Evolutionary conservation across 1,284 basidiomycete genomes (phyloP), one percentile per base, ranked within the genome.

Genomic region (Sanghuangporus sanghuang): DNA sequence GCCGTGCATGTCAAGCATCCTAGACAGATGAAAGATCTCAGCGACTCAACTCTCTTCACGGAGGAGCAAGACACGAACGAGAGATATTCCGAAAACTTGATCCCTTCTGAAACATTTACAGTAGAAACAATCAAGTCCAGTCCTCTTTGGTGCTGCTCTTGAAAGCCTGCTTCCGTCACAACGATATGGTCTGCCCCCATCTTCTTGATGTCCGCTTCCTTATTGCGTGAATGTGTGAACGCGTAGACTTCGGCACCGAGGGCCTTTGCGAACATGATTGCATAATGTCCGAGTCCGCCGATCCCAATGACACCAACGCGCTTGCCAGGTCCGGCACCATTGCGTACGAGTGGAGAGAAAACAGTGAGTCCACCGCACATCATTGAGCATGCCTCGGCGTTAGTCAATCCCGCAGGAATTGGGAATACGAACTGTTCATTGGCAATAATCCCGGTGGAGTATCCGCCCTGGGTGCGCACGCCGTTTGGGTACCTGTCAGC

Each of bases 381-480:
- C 81, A 84, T 81, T 5, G 81, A 77, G 0, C 76, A 75, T 12
- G 75, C 86, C 64, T 84, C 73, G 63, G 81, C 81, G 2, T 82
- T 79, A 39, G 79, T 73, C 62, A 91, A 72, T 9, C 69, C 77
- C 2, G 88, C 81, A 0, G 89, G 89, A 61, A 92, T 83, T 9
- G 82, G 80, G 75, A 90, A 89, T 49, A 88, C 87, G 71, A 87
- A 91, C 65, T 80, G 82, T 69, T 89, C 79, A 68, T 89, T 82
- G 0, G 83, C 85, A 55, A 87, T 83, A 66, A 89, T 83, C 66
- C 80, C 82, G 39, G 83, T 86, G 3, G 84, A 80, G 75, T 88
- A 90, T 6, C 90, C 89, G 61, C 84, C 85, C 64, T 81, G 77
- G 61, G 79, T 77, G 69, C 81, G 75, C 16, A 79, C 77, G 9